A percentile compares a stretch with the other conserved stretches of the same genome.
Evolutionary conservation across 2,329 filamentous ascomycete genomes (phyloP).

Genomic region (Ophiostoma fasciatum): DNA sequence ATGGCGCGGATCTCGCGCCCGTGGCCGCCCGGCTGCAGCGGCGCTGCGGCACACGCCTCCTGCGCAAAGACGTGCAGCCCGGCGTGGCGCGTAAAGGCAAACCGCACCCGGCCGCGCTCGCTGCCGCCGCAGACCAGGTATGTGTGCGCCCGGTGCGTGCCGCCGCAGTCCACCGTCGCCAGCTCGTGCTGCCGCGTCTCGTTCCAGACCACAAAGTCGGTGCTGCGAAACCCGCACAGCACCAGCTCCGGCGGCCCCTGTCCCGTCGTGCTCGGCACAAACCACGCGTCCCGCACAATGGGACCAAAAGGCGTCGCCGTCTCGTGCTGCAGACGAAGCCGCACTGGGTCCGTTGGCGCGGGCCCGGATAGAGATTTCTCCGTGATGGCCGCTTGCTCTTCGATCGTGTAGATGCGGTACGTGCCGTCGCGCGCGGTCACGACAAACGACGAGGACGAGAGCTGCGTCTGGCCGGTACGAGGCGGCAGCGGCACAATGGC

Average conservation of each 20-base stretch:
- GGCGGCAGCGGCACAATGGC: slow-evolving; percentile 37
- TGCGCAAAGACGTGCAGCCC: slow-evolving; percentile 34
- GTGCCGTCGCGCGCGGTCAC: slow-evolving; percentile 65
- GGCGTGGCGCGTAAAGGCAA: slow-evolving; percentile 64
- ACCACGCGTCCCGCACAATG: slow-evolving; percentile 59
- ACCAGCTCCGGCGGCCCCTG: slow-evolving; percentile 36
- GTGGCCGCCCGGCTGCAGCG: slow-evolving; percentile 59
- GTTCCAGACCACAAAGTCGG: slow-evolving; percentile 70
- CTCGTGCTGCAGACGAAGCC: slow-evolving; percentile 45
- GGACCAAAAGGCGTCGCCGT: slow-evolving; percentile 56
- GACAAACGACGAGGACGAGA: slow-evolving; percentile 40
- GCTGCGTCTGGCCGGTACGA: slow-evolving; percentile 11
- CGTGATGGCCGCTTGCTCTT: too few relatives aligned
- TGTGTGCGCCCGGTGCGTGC: slow-evolving; percentile 65
- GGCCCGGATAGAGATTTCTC: too few relatives aligned
- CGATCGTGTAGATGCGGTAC: slow-evolving; percentile 46
- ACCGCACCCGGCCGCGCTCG: slow-evolving; percentile 25
- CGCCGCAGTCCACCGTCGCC: slow-evolving; percentile 64
- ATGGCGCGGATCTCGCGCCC: slow-evolving; percentile 65
- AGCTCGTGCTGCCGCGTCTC: slow-evolving; percentile 55
- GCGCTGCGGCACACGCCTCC: slow-evolving; percentile 17
- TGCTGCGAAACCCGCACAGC: slow-evolving; percentile 69
- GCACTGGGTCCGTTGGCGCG: rapidly evolving
- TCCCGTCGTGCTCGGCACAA: slow-evolving; percentile 23
- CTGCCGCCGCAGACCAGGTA: slow-evolving; percentile 18